Percentiles rank a stretch among this genome's conserved stretches.
These are phyloP conservation scores for Monosporascus sp. DNA, from an alignment of 2,329 filamentous ascomycete genomes.

Conservation along the genomic window DNA sequence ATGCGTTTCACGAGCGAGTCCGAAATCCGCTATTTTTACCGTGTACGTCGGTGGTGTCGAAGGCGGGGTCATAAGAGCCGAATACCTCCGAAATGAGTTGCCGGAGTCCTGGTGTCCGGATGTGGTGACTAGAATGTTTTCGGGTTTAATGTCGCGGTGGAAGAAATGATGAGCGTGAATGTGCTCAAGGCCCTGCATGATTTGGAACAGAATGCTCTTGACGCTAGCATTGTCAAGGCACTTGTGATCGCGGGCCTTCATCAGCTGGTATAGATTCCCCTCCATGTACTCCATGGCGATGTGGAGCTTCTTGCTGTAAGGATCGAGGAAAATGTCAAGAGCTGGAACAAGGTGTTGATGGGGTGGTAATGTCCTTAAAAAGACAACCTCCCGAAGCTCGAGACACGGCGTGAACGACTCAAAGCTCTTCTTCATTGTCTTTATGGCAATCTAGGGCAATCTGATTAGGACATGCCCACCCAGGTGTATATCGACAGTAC, in stretches of 20 bases:
- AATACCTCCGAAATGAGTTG: slow-evolving; percentile 89
- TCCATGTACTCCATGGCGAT: slow-evolving; percentile 99
- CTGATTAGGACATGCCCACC: slow-evolving; percentile 5
- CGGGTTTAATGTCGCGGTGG: slow-evolving; percentile 97
- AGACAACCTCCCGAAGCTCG: slow-evolving; percentile 94
- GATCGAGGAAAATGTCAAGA: slow-evolving; percentile 96
- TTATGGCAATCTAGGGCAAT: slow-evolving; percentile 77
- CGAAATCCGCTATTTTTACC: slow-evolving; percentile 98
- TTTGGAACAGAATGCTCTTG: slow-evolving; percentile 97
- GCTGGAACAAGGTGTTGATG: slow-evolving; percentile 95
- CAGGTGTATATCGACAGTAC: slow-evolving; percentile 27
- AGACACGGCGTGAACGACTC: slow-evolving; percentile 86
- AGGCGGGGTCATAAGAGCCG: slow-evolving; percentile 85
- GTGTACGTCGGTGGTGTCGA: slow-evolving; percentile 91
- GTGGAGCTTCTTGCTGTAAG: slow-evolving; percentile 91
- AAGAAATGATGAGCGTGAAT: slow-evolving; percentile 98
- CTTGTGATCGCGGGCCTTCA: slow-evolving; percentile 98
- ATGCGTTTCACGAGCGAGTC: slow-evolving; percentile 92
- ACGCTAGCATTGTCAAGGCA: slow-evolving; percentile 83
- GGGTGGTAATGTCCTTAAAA: slow-evolving; percentile 79
- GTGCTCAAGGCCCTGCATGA: slow-evolving; percentile 91
- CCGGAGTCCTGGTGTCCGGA: slow-evolving; percentile 76
- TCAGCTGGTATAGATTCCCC: slow-evolving; percentile 95
- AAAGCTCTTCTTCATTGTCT: slow-evolving; percentile 99
- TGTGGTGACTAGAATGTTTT: slow-evolving; percentile 96